A percentile compares a stretch with the other conserved stretches of the same genome.
Evolutionary conservation across 306 rosid species (phyloP).

Genomic region (Boehmeria nivea): DNA sequence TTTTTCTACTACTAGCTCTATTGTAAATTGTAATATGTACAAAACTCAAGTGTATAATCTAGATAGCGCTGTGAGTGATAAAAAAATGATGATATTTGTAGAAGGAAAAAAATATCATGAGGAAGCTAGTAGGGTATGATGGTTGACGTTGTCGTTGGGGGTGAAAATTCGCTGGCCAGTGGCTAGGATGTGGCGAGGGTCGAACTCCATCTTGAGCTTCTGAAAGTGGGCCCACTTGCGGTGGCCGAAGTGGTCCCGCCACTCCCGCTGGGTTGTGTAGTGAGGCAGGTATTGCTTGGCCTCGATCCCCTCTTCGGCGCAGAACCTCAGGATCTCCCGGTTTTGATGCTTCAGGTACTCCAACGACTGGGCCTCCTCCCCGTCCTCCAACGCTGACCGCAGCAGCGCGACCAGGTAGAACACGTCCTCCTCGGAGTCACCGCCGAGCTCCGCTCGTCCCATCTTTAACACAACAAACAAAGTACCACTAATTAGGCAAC

Average conservation of each 20-base stretch:
- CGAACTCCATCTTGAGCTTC: constrained; percentile 60
- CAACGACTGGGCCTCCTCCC: too few species aligned
- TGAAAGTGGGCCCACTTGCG: constrained; percentile 72
- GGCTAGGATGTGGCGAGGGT: constrained; percentile 75
- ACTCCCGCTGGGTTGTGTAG: constrained; percentile 58
- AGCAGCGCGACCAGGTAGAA: constrained; percentile 90
- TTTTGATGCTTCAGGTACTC: constrained; percentile 65
- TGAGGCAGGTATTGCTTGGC: constrained; percentile 91
- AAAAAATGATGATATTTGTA: background rate
- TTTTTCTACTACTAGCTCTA: too few species aligned
- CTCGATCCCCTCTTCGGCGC: constrained; percentile 51
- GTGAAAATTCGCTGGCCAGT: constrained; percentile 77
- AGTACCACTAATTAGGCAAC: too few species aligned
- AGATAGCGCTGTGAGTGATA: too few species aligned
- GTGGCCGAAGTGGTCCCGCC: constrained; percentile 85
- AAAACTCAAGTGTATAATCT: background rate
- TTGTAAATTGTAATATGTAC: background rate
- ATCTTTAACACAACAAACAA: constrained; percentile 38
- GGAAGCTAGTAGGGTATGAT: background rate
- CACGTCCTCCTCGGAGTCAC: constrained; percentile 76
- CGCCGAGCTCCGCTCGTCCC: constrained; percentile 82
- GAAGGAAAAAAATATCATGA: background rate
- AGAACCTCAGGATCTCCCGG: constrained; percentile 67
- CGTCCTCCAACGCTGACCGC: constrained; percentile 70
- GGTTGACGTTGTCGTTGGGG: constrained; percentile 16